Percentiles rank a stretch among this genome's conserved stretches.
Conservation (phyloP, 2,329 filamentous ascomycete species). For the Paraconiothyrium brasiliense region DNA sequence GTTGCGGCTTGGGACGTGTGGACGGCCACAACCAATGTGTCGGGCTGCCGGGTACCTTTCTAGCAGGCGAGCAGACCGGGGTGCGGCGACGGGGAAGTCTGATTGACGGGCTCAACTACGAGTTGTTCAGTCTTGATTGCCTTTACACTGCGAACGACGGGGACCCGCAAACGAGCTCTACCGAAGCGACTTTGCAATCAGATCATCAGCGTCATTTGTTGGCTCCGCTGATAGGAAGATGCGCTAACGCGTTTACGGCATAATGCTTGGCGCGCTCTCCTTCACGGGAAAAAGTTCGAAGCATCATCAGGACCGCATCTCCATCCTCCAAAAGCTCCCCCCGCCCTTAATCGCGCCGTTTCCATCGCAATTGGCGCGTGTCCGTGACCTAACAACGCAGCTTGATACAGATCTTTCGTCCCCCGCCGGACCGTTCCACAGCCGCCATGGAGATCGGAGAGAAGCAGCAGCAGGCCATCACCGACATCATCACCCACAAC, state of each 20-base stretch:
- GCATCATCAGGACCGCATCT: constrained; percentile 12
- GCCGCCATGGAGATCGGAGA: constrained; percentile 44
- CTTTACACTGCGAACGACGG: neutral
- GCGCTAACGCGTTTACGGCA: constrained; percentile 12
- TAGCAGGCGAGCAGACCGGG: constrained; percentile 21
- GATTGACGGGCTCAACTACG: neutral
- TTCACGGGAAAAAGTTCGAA: constrained; percentile 16
- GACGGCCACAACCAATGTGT: constrained; percentile 25
- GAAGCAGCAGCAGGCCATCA: constrained; percentile 41
- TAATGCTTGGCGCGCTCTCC: constrained; percentile 12
- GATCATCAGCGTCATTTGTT: constrained; percentile 8
- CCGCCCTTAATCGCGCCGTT: constrained; percentile 25
- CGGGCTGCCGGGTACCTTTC: constrained; percentile 15
- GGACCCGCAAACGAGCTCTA: constrained; percentile 1
- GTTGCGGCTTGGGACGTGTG: constrained; percentile 27
- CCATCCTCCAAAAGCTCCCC: constrained; percentile 28
- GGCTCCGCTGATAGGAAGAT: constrained; percentile 5
- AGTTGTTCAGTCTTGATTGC: neutral
- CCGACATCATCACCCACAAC: constrained; percentile 77
- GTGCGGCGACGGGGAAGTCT: constrained; percentile 24
- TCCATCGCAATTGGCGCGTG: constrained; percentile 31
- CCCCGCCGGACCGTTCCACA: constrained; percentile 14
- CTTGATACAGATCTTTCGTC: constrained; percentile 31
- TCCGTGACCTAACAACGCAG: constrained; percentile 24
- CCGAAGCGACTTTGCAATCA: neutral